Evolutionary conservation across 2,329 filamentous ascomycete genomes (phyloP).

Genomic region (Diaporthe destruens): DNA sequence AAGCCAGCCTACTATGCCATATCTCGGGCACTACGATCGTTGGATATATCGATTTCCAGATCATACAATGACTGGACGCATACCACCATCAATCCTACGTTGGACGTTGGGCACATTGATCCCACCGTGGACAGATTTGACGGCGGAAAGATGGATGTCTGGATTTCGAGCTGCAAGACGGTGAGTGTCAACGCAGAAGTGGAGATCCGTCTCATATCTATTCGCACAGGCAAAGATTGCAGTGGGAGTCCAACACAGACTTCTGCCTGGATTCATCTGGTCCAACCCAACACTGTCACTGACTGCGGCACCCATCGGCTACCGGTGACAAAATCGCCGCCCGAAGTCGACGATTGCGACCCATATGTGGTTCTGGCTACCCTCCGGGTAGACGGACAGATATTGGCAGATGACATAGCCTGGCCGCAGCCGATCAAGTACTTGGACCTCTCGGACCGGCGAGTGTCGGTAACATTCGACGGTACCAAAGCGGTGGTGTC

Average conservation of each 20-base stretch:
- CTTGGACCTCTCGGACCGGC: slow-evolving; percentile 61
- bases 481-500: slow-evolving; percentile 47
- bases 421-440: slow-evolving; percentile 76
- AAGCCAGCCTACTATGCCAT: slow-evolving; percentile 85
- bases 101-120: slow-evolving; percentile 8
- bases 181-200: neutral
- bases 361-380: slow-evolving; percentile 48
- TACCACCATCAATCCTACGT: neutral
- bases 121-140: neutral
- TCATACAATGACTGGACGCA: slow-evolving; percentile 20
- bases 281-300: slow-evolving; percentile 3
- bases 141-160: neutral
- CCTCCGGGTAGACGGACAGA: slow-evolving; percentile 53
- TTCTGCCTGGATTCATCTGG: neutral
- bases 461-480: slow-evolving; percentile 47
- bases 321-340: neutral
- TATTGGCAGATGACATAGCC: slow-evolving; percentile 62
- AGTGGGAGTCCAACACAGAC: neutral
- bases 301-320: slow-evolving; percentile 21
- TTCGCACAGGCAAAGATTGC: slow-evolving; percentile 7
- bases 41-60: slow-evolving; percentile 63
- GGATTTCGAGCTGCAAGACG: slow-evolving; percentile 5
- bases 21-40: slow-evolving; percentile 79
- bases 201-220: neutral
- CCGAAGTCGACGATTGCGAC: neutral